phyloP scores from a whole-genome alignment of 2,329 filamentous ascomycete genomes.

The Zasmidium citrigriseum region DNA sequence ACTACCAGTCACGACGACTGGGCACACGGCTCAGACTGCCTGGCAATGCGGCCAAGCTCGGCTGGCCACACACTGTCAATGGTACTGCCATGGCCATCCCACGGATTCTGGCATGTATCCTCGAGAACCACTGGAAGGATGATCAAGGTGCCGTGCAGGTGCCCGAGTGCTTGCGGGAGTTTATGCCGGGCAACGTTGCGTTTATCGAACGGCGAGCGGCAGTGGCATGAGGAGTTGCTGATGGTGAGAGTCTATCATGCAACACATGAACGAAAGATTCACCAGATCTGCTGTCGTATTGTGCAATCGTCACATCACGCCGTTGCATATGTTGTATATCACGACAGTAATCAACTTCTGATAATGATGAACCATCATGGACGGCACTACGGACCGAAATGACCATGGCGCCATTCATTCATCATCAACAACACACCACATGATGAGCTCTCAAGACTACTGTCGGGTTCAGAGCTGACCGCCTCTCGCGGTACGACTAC shows the following conservation, averaged over 20 bases:
- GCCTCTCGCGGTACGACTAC: neutral
- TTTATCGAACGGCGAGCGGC: conserved; percentile 1
- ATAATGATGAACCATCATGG: neutral
- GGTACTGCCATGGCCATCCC: conserved; percentile 92
- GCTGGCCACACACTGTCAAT: conserved; percentile 88
- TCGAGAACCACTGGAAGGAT: conserved; percentile 91
- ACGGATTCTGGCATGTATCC: conserved; percentile 79
- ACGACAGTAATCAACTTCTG: neutral
- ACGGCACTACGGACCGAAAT: neutral
- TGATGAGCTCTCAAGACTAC: neutral
- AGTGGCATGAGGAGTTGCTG: neutral
- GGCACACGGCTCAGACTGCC: conserved; percentile 67
- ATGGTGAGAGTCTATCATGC: neutral
- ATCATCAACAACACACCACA: neutral
- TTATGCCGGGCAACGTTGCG: conserved; percentile 60
- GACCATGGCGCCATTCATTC: neutral
- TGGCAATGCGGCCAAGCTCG: conserved; percentile 52
- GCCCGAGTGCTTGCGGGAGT: conserved; percentile 76
- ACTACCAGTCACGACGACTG: conserved; percentile 86
- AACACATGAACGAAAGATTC: neutral
- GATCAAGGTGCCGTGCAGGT: conserved; percentile 66
- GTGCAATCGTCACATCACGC: neutral
- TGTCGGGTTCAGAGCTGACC: neutral
- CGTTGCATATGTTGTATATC: neutral
- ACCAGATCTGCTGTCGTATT: neutral